Percentiles rank a stretch among this genome's conserved stretches.
These are phyloP conservation scores for Gardenia jasminoides DNA, from an alignment of 257 asterid genomes.

Conservation along the genomic window DNA sequence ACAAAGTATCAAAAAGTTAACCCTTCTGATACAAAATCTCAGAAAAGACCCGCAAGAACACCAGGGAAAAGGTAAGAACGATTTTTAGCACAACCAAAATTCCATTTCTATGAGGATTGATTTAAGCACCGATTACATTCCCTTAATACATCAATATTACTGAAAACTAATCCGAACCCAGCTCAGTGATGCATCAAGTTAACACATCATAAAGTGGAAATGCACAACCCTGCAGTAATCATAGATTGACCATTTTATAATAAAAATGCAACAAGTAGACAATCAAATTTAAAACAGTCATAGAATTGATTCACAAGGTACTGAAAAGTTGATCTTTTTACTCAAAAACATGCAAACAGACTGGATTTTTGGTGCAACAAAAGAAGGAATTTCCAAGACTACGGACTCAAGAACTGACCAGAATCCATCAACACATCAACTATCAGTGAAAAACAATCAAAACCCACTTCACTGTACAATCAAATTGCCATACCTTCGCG, in stretches of 20 bases:
- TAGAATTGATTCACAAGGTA: not conserved
- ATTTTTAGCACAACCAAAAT: not conserved
- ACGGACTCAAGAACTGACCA: too few species aligned
- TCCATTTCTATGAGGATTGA: not conserved
- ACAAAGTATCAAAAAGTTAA: too few species aligned
- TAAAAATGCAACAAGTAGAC: not conserved
- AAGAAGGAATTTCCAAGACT: not conserved
- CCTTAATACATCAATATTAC: too few species aligned
- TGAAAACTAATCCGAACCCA: too few species aligned
- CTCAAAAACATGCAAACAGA: not conserved
- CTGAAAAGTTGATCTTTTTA: not conserved
- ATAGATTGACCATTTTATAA: not conserved
- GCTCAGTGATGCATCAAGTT: not conserved
- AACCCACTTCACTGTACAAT: not conserved
- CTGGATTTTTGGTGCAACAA: not conserved
- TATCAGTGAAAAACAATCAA: not conserved
- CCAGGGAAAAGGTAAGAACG: too few species aligned
- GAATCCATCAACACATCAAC: not conserved
- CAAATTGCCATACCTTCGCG: slow-evolving; percentile 17
- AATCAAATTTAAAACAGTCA: not conserved
- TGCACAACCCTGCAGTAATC: not conserved
- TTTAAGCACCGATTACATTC: too few species aligned
- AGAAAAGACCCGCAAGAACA: not conserved
- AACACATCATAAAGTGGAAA: not conserved
- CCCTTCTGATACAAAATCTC: too few species aligned